These are phyloP conservation scores for Euclidium syriacum DNA, from an alignment of 345 rosid genomes.

Conservation along the genomic window DNA sequence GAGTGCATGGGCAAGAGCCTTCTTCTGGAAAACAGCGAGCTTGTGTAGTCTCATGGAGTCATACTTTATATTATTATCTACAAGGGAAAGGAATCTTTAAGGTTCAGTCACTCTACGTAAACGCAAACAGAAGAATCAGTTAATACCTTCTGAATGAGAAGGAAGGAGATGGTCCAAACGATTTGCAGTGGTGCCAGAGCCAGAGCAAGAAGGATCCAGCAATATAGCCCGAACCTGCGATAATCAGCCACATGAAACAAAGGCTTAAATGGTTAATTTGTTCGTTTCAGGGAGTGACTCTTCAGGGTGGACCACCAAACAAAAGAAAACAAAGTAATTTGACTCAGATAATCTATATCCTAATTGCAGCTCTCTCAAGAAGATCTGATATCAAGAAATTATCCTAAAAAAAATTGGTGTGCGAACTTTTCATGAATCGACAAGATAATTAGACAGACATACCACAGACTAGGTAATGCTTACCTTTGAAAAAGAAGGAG, in stretches of 20 bases:
- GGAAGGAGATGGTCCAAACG: slow-evolving; percentile 93
- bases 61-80: slow-evolving; percentile 25
- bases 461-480: background rate
- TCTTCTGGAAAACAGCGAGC: slow-evolving; percentile 80
- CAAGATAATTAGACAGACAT: background rate
- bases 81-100: background rate
- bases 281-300: slow-evolving; percentile 1
- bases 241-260: background rate
- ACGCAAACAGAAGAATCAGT: background rate
- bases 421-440: background rate
- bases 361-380: slow-evolving; percentile 3
- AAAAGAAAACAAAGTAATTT: background rate
- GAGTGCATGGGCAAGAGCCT: slow-evolving; percentile 77
- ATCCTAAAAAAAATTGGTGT: background rate
- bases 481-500: slow-evolving; percentile 59
- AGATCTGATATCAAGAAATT: background rate
- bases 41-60: slow-evolving; percentile 56
- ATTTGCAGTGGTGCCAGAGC: slow-evolving; percentile 78
- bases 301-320: background rate
- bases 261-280: background rate
- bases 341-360: background rate
- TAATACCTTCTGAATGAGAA: slow-evolving; percentile 46
- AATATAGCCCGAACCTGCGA: slow-evolving; percentile 75
- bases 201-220: slow-evolving; percentile 95
- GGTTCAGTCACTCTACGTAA: background rate